A percentile compares a stretch with the other conserved stretches of the same genome.
Conservation (phyloP, 2,329 filamentous ascomycete genomes). For the Tolypocladium tropicale region DNA sequence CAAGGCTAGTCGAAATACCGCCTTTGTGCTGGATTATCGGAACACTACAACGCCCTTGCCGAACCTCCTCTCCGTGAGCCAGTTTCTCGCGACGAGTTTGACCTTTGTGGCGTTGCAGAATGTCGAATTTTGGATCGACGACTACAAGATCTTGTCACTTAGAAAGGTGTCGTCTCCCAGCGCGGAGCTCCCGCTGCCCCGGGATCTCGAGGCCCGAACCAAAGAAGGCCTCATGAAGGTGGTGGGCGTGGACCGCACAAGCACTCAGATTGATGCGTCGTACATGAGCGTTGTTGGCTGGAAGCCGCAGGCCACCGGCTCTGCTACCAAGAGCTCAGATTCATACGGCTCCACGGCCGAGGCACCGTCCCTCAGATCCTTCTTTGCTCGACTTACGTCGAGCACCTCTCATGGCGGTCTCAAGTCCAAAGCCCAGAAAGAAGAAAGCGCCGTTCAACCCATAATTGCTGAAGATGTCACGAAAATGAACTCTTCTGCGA, state of each 20-base stretch:
- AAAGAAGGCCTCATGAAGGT: constrained; percentile 86
- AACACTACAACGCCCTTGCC: constrained; percentile 81
- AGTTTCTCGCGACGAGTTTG: constrained; percentile 89
- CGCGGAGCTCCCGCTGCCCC: constrained; percentile 60
- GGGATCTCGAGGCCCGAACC: constrained; percentile 71
- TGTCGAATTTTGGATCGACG: constrained; percentile 86
- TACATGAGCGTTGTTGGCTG: constrained; percentile 86
- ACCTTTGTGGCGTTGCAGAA: constrained; percentile 86
- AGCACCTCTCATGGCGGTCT: constrained; percentile 37
- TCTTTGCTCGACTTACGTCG: constrained; percentile 69
- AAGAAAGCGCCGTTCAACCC: constrained; percentile 53
- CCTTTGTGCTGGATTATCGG: constrained; percentile 91
- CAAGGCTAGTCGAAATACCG: constrained; percentile 61
- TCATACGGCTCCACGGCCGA: constrained; percentile 34
- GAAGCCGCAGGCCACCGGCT: constrained; percentile 46
- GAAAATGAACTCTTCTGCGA: constrained; percentile 60
- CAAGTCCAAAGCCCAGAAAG: constrained; percentile 46
- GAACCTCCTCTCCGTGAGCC: constrained; percentile 73
- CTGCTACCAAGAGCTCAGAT: constrained; percentile 32
- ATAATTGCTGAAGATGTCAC: constrained; percentile 62
- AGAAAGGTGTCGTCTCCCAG: constrained; percentile 80
- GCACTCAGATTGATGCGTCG: constrained; percentile 81
- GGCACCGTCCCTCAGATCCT: constrained; percentile 58
- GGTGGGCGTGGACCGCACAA: constrained; percentile 67
- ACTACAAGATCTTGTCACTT: constrained; percentile 69